Evolutionary conservation across 257 asterid species (phyloP), one percentile per base, ranked within the genome.

Genomic region (Solanum pennellii): DNA sequence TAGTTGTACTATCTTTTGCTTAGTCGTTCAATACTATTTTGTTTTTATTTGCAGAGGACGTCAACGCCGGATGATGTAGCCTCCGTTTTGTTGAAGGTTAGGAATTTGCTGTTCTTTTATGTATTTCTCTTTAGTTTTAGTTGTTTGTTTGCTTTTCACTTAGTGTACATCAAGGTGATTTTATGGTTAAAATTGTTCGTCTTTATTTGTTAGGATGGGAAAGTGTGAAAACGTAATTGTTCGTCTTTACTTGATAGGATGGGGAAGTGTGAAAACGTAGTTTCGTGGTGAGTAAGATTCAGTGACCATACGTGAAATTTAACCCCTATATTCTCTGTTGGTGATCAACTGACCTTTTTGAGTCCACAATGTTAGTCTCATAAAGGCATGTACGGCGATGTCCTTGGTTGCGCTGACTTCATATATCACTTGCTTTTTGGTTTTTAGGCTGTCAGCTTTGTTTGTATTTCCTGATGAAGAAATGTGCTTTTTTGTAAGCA

Each of bases 21-120:
- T 39, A 7, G 42, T 2, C 42, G 42, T 39, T 39, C 42, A 7
- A 5, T n/a, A 25, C 1, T 25, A 9, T 45, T 37, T 27, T 84
- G 15, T 1, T 60, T 39, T 65, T 84, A 68, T 37, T 68, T 12
- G 86, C 91, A 89, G 92, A 87, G 92, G 87, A 88, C 87, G 27
- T 89, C 87, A 20, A 79, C 84, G 16, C 89, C 87, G 0, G 92
- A 89, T 31, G 91, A 89, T 75, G 86, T 88, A 12, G 74, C 86
- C 31, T 87, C 90, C 18, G 83, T 89, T 29, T 83, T 65, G 21
- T 12, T 72, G 9, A 89, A 89, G 90, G 93, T 89, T 23, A 5
- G 83, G 21, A 15, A 79, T 27, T 45, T 45, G 25, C 10, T 79
- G 0, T 44, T 27, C 84, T 29, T 15, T 15, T 79, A 10, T 79